Evolutionary conservation across 2,329 filamentous ascomycete species (phyloP), one percentile per base, ranked within the genome.

Genomic region (Penicillium verrucosum): DNA sequence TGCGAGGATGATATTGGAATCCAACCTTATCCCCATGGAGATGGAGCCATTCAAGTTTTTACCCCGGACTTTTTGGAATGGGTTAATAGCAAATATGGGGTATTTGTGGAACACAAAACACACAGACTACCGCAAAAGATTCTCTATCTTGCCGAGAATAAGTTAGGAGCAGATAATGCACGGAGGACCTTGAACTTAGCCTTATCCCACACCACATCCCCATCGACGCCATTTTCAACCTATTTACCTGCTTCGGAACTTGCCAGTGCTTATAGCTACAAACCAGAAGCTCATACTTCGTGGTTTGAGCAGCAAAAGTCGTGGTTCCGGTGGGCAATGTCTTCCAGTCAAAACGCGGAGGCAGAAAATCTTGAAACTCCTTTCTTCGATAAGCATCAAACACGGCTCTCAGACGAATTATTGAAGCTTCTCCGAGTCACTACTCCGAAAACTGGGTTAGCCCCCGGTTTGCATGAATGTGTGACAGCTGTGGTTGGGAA

Each of bases 271-370:
- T 69, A 72, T 37, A 53, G 59, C 44, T 62, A 71, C 30, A 56
- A 59, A 14, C 61, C 65, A 12, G 65, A 65, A 8, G 46, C 57
- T 27, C 65, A 60, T 52, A 58, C 65, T 10, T 64, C 70, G 10
- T 74, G 70, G 65, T 61, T 70, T 43, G 66, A 76, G 47, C 64
- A 67, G 25, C 60, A 68, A 46, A 69, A 67, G 25, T 42, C 62
- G 32, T 77, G 75, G 75, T 68, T 74, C 58, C 67, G 75, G 55
- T 77, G 74, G 75, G 66, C 66, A 36, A 68, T 69, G 56, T 62
- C 68, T 9, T 61, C 67, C 16, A 54, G 60, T 16, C 64, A 69
- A 49, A 42, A 60, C 18, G 55, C 54, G n/a, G 63, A 60, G 32
- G 55, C 58, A 40, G 61, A 59, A 38, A 45, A 47, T 1, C 51